A percentile compares a stretch with the other conserved stretches of the same genome.
Evolutionary conservation across 1,284 basidiomycete genomes (phyloP).

Genomic region (Rugosomyces carneus): DNA sequence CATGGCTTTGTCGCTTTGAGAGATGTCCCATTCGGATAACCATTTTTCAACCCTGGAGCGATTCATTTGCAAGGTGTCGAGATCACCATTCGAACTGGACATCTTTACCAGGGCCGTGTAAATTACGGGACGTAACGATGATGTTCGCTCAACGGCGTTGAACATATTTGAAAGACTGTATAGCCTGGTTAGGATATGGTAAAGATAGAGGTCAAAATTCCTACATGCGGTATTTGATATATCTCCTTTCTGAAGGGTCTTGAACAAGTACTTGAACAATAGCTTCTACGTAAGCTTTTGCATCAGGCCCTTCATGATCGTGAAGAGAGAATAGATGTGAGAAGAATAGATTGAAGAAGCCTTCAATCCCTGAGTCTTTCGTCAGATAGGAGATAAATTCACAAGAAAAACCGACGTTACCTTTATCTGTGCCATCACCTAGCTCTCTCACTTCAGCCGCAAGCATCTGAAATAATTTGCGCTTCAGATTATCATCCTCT

Average conservation of each 20-base stretch:
- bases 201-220: conserved; percentile 18
- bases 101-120: conserved; percentile 65
- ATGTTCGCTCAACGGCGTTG: conserved; percentile 72
- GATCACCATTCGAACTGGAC: conserved; percentile 61
- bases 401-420: conserved; percentile 30
- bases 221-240: conserved; percentile 69
- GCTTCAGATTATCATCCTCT: conserved; percentile 46
- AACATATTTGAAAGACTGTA: conserved; percentile 81
- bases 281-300: conserved; percentile 39
- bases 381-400: conserved; percentile 5
- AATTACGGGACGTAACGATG: conserved; percentile 60
- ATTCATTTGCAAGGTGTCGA: conserved; percentile 63
- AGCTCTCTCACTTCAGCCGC: conserved; percentile 57
- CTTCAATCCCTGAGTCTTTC: conserved; percentile 60
- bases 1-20: conserved; percentile 57
- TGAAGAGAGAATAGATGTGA: conserved; percentile 63
- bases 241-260: conserved; percentile 43
- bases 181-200: conserved; percentile 2
- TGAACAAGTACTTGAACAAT: conserved; percentile 54
- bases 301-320: conserved; percentile 47
- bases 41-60: conserved; percentile 64
- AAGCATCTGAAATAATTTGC: conserved; percentile 51
- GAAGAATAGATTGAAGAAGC: conserved; percentile 80
- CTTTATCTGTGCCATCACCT: conserved; percentile 71
- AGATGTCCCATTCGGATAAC: conserved; percentile 73